Conservation (phyloP, 805 yeast species). For the Yarrowia hollandica region DNA sequence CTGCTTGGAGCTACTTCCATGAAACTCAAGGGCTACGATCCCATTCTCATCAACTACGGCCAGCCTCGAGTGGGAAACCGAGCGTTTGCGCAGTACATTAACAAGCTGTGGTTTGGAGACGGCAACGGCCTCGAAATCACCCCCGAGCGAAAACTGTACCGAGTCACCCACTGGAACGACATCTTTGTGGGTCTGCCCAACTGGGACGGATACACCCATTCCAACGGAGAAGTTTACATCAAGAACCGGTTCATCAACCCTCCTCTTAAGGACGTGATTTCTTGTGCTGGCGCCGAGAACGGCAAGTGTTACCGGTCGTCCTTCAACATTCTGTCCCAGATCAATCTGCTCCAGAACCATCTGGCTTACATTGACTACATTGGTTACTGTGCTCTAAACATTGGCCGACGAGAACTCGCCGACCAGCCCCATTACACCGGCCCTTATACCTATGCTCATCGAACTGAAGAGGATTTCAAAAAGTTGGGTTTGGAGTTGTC, state of each 20-base stretch:
- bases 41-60: conserved; percentile 1
- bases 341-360: not conserved
- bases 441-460: not conserved
- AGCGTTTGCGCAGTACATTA: not conserved
- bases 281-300: conserved; percentile 6
- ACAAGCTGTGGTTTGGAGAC: conserved; percentile 14
- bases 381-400: not conserved
- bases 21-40: conserved; percentile 5
- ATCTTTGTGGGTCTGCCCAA: not conserved
- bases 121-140: conserved; percentile 2
- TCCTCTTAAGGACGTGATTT: not conserved
- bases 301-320: not conserved
- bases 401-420: not conserved
- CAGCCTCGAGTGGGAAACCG: conserved; percentile 1
- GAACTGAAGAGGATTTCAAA: not conserved
- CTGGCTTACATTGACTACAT: not conserved
- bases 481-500: not conserved
- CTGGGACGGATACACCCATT: conserved; percentile 14
- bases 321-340: not conserved
- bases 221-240: conserved; percentile 9
- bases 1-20: not conserved
- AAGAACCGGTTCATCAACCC: not conserved
- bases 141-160: conserved; percentile 6
- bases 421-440: not conserved
- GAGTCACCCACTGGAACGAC: conserved; percentile 18